These are phyloP conservation scores for Curvularia verruculosa DNA, from an alignment of 2,329 filamentous ascomycete genomes.

Conservation along the genomic window DNA sequence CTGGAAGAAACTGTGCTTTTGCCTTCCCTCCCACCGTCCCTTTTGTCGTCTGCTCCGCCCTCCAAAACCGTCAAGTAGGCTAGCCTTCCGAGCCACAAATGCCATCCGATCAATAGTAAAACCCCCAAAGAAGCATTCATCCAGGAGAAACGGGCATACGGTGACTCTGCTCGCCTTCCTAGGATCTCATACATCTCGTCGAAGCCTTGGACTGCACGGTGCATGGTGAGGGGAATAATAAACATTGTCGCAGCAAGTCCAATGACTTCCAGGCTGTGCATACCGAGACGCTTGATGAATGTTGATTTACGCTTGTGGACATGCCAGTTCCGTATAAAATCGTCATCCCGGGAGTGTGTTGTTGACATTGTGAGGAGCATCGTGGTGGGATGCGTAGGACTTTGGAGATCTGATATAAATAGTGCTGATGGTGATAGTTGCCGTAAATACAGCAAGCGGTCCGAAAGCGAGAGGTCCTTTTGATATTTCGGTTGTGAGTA, in stretches of 20 bases:
- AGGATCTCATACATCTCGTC: conserved; percentile 23
- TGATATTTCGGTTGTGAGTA: not conserved
- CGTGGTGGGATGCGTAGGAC: not conserved
- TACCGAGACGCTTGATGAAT: conserved; percentile 13
- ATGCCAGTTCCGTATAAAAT: conserved; percentile 10
- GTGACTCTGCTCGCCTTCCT: conserved; percentile 24
- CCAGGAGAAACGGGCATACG: conserved; percentile 8
- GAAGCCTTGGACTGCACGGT: conserved; percentile 20
- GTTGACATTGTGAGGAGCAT: conserved; percentile 19
- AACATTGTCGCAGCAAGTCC: conserved; percentile 20
- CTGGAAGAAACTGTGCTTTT: not conserved
- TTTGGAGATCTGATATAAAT: not conserved
- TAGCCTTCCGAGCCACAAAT: conserved; percentile 19
- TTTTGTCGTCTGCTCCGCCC: not conserved
- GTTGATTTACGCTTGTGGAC: conserved; percentile 7
- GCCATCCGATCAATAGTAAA: conserved; percentile 23
- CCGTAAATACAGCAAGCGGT: not conserved
- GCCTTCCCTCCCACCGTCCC: conserved; percentile 2
- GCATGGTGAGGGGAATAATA: conserved; percentile 21
- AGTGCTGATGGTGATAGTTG: not conserved
- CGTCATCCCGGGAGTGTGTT: conserved; percentile 1
- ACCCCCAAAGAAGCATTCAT: conserved; percentile 7
- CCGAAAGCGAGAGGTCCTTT: not conserved
- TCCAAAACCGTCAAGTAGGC: conserved; percentile 19
- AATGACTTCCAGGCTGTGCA: conserved; percentile 19